These are phyloP conservation scores for Pyrenula aspistea DNA, from an alignment of 495 filamentous ascomycete species.

Conservation along the genomic window DNA sequence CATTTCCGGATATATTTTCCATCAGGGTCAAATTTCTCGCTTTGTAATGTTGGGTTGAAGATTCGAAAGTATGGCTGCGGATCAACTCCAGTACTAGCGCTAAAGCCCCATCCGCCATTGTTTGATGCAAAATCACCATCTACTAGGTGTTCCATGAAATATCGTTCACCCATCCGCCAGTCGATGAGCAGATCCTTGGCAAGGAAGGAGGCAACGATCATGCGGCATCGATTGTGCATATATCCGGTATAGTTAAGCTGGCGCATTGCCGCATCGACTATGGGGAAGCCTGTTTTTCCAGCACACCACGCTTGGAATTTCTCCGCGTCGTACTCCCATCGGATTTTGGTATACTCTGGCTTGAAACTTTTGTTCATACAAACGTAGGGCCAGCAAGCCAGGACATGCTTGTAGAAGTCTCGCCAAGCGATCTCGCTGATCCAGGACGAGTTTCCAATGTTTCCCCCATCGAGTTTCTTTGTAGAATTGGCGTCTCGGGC, in stretches of 20 bases:
- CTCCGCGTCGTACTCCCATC: conserved; percentile 63
- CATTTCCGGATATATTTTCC: conserved; percentile 48
- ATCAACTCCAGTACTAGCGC: conserved; percentile 69
- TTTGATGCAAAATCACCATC: conserved; percentile 92
- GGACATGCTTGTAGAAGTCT: conserved; percentile 85
- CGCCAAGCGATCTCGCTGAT: conserved; percentile 85
- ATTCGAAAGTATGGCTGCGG: conserved; percentile 88
- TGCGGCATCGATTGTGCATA: conserved; percentile 86
- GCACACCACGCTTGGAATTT: conserved; percentile 64
- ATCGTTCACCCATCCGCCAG: conserved; percentile 81
- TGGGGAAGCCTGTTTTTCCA: conserved; percentile 71
- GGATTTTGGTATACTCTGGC: conserved; percentile 68
- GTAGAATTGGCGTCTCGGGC: conserved; percentile 58
- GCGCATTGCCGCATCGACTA: conserved; percentile 90
- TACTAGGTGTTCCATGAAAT: conserved; percentile 80
- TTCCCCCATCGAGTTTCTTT: conserved; percentile 56
- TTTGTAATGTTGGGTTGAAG: conserved; percentile 80
- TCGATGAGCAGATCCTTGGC: conserved; percentile 79
- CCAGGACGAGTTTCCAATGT: conserved; percentile 59
- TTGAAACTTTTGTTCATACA: conserved; percentile 96
- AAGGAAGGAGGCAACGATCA: conserved; percentile 81
- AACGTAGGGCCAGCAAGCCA: conserved; percentile 78
- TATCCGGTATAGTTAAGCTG: conserved; percentile 59
- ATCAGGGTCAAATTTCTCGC: conserved; percentile 59
- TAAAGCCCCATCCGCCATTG: conserved; percentile 87